These are phyloP conservation scores for Fusarium nygamai DNA, from an alignment of 2,329 filamentous ascomycete species.

Conservation along the genomic window DNA sequence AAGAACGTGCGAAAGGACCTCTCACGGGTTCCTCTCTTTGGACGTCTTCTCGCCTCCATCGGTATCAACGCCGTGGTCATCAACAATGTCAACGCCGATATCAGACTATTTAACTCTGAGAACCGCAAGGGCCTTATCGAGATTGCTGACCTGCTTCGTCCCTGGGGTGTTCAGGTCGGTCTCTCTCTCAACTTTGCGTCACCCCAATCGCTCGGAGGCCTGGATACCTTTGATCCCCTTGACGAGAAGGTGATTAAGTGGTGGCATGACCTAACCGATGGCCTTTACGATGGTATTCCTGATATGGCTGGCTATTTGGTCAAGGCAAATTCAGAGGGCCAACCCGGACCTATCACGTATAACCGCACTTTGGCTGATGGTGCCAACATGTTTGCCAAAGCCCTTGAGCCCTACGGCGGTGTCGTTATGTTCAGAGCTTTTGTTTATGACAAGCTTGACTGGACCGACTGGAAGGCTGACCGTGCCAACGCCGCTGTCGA, in stretches of 20 bases:
- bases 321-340: constrained; percentile 78
- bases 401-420: constrained; percentile 66
- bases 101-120: constrained; percentile 59
- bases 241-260: constrained; percentile 67
- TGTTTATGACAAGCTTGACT: constrained; percentile 71
- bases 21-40: constrained; percentile 69
- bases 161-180: constrained; percentile 73
- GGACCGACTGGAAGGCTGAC: constrained; percentile 64
- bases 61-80: constrained; percentile 73
- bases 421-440: constrained; percentile 78
- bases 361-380: constrained; percentile 69
- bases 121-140: constrained; percentile 70
- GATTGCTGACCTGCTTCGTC: constrained; percentile 72
- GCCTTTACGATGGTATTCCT: constrained; percentile 69
- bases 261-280: constrained; percentile 69
- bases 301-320: constrained; percentile 76
- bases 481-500: constrained; percentile 76
- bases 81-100: constrained; percentile 79
- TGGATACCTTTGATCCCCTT: constrained; percentile 73
- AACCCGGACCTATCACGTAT: constrained; percentile 75
- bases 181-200: constrained; percentile 76
- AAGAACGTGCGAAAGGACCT: constrained; percentile 65
- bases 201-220: constrained; percentile 64
- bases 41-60: constrained; percentile 72
- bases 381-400: constrained; percentile 65